Evolutionary conservation across 768 basidiomycete genomes (phyloP), one percentile per base, ranked within the genome.

Genomic region (Podaxis sp.): DNA sequence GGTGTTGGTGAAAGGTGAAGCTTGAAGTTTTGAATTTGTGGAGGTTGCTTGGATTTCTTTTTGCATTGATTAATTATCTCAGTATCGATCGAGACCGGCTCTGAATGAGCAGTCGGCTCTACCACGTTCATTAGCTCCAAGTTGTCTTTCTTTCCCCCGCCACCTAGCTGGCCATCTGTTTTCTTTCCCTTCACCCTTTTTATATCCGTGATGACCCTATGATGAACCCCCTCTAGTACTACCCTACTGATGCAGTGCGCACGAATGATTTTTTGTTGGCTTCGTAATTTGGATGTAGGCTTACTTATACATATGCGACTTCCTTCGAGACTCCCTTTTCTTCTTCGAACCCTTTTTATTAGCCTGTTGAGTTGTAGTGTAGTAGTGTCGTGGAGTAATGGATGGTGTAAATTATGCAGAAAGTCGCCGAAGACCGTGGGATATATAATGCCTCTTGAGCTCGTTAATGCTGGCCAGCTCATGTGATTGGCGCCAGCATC

Each of bases 261-360:
- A 47, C 43, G 52, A 57, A 57, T 19, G 58, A 46, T 59, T 55
- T 51, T 55, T 36, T 57, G 36, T 63, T 56, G 29, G n/a, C 43
- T 37, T 50, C 29, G 47, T 56, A 63, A 56, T 62, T 51, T 59
- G 52, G 41, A 54, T 59, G 54, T 64, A 55, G 64, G 57, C 53
- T 56, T 51, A 64, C 59, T 64, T 57, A 64, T 56, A 47, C 53
- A 47, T 61, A 61, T 61, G 60, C 60, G 46, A 47, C 54, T 43
- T 15, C 47, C 8, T 33, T 25, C 49, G 13, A 50, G 49, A 50
- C 49, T 24, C 12, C 12, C 13, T 50, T 25, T 50, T 50, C 17
- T 12, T n/a, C 17, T 43, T 57, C 5, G 9, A n/a, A 24, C 56
- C 41, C 17, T 49, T 58, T 36, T 58, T 58, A 43, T 43, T 55